These are phyloP conservation scores for Mycena amicta DNA, from an alignment of 768 basidiomycete genomes.

Conservation along the genomic window DNA sequence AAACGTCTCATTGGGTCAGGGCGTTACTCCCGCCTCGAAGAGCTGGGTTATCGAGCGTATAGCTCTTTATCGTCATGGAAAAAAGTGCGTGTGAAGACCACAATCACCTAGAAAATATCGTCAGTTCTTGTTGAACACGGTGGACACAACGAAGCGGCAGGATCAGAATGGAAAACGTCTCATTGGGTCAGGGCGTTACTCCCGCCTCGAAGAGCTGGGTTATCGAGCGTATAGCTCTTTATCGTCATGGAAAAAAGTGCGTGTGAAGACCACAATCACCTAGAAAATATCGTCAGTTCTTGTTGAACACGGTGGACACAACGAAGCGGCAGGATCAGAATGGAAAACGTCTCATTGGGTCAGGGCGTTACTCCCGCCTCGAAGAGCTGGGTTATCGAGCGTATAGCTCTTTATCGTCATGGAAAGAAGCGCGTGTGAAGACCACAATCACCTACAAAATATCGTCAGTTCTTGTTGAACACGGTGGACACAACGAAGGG, in stretches of 20 bases:
- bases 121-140: too few relatives aligned
- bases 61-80: constrained; percentile 75
- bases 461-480: constrained; percentile 25
- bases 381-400: constrained; percentile 83
- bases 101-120: not conserved
- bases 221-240: constrained; percentile 79
- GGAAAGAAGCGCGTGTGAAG: not conserved
- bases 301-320: too few relatives aligned
- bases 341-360: constrained; percentile 20
- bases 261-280: constrained; percentile 12
- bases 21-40: constrained; percentile 86
- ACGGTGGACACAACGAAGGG: too few relatives aligned
- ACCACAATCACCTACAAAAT: constrained; percentile 17
- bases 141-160: too few relatives aligned
- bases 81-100: constrained; percentile 20
- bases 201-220: constrained; percentile 90
- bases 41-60: constrained; percentile 85
- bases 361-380: constrained; percentile 73
- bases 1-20: constrained; percentile 41
- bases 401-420: constrained; percentile 66
- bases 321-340: too few relatives aligned
- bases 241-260: constrained; percentile 53
- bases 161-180: not conserved
- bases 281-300: not conserved
- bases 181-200: constrained; percentile 69